Conservation (phyloP, 2,329 filamentous ascomycete genomes). For the Ploettnerulaceae sp. region DNA sequence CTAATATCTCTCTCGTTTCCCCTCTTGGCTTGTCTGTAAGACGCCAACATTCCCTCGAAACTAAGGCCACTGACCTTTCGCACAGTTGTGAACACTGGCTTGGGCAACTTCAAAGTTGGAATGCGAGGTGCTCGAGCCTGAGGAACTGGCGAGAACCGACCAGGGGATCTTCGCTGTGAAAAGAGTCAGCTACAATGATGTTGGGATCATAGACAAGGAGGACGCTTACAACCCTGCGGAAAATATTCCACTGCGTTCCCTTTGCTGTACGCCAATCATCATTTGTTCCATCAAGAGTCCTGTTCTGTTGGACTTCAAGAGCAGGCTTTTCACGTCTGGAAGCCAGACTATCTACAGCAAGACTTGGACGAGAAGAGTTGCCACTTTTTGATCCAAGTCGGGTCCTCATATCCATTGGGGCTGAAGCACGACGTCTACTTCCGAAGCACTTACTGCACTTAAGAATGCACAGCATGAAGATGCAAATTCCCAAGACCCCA, state of each 20-base stretch:
- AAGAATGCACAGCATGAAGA: constrained; percentile 1
- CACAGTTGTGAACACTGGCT: constrained; percentile 20
- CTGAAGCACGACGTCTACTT: neutral
- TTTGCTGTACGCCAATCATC: constrained; percentile 15
- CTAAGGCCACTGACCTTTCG: constrained; percentile 18
- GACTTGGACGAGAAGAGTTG: constrained; percentile 2
- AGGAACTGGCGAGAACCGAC: constrained; percentile 7
- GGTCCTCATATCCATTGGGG: neutral
- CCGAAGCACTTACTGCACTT: neutral
- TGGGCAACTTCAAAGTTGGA: constrained; percentile 21
- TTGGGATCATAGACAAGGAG: neutral
- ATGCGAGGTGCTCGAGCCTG: constrained; percentile 13
- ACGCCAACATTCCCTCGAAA: constrained; percentile 5
- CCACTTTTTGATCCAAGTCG: constrained; percentile 2
- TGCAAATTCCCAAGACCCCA: neutral
- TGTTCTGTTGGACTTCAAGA: neutral
- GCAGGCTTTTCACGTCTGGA: constrained; percentile 1
- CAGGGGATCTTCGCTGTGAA: neutral
- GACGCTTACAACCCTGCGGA: neutral
- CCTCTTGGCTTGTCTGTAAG: neutral
- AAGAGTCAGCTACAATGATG: neutral
- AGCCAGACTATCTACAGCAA: constrained; percentile 4
- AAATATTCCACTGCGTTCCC: constrained; percentile 1
- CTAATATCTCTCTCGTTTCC: constrained; percentile 5
- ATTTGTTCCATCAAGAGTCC: constrained; percentile 16